A percentile compares a stretch with the other conserved stretches of the same genome.
phyloP scores from a whole-genome alignment of 495 filamentous ascomycete species.

The Ramalina peruviana region DNA sequence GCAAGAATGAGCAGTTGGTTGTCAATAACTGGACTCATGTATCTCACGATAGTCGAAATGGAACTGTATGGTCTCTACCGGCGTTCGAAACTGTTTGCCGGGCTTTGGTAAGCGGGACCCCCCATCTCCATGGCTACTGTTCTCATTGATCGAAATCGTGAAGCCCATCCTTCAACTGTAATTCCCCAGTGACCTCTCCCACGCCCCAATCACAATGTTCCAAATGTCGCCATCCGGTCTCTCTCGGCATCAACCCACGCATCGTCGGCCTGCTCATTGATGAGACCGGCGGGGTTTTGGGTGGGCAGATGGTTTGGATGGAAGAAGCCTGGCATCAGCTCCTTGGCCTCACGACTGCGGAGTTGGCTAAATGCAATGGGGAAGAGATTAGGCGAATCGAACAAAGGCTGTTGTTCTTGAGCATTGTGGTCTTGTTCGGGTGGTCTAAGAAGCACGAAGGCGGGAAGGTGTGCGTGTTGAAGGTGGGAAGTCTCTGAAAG shows the following conservation, averaged over 20 bases:
- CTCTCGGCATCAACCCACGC: constrained; percentile 38
- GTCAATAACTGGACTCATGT: constrained; percentile 45
- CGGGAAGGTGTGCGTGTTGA: constrained; percentile 12
- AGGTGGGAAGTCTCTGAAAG: constrained; percentile 4
- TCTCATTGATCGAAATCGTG: neutral
- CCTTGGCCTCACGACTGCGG: constrained; percentile 15
- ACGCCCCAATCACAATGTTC: constrained; percentile 31
- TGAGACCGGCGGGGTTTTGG: constrained; percentile 14
- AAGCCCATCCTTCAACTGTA: neutral
- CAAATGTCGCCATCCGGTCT: constrained; percentile 31
- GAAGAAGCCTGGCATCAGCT: constrained; percentile 18
- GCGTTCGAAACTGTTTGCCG: constrained; percentile 36
- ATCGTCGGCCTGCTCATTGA: constrained; percentile 15
- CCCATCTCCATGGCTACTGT: neutral
- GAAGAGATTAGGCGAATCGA: constrained; percentile 16
- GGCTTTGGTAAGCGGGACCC: constrained; percentile 35
- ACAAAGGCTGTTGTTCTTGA: constrained; percentile 14
- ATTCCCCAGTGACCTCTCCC: constrained; percentile 22
- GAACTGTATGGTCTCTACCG: constrained; percentile 32
- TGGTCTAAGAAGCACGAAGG: constrained; percentile 8
- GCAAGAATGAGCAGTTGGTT: neutral
- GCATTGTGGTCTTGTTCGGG: constrained; percentile 16
- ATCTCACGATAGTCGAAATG: constrained; percentile 39
- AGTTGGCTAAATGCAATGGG: constrained; percentile 6
- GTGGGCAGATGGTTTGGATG: constrained; percentile 17